Percentiles rank a stretch among this genome's conserved stretches.
phyloP scores from a whole-genome alignment of 306 rosid species.

The Astragalus membranaceus region DNA sequence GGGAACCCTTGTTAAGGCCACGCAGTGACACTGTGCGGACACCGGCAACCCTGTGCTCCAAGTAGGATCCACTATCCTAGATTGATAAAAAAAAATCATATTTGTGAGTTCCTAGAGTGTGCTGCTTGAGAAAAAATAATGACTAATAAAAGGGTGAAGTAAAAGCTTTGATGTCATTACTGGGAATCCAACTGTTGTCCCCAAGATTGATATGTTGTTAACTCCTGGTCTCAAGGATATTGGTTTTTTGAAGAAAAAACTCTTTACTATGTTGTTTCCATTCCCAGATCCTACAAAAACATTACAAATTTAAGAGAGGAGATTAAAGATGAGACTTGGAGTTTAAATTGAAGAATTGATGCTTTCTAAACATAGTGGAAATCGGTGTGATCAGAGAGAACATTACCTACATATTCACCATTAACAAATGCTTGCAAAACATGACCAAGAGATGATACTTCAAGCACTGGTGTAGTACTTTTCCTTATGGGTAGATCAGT shows the following conservation, averaged over 20 bases:
- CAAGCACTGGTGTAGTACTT: background rate
- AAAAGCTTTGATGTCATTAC: background rate
- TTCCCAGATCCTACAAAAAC: constrained; percentile 1
- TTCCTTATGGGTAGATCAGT: background rate
- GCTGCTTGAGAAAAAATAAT: background rate
- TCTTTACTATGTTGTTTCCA: background rate
- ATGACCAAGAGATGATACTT: constrained; percentile 8
- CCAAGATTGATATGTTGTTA: constrained; percentile 10
- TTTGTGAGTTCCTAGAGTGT: background rate
- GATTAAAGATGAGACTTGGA: background rate
- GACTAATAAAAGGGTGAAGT: background rate
- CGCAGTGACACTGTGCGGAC: background rate
- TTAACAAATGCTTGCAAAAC: constrained; percentile 18
- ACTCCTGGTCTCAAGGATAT: constrained; percentile 11
- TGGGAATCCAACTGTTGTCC: constrained; percentile 18
- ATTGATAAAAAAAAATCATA: background rate
- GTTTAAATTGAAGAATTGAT: background rate
- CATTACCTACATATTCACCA: constrained; percentile 14
- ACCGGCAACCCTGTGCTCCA: constrained; percentile 12
- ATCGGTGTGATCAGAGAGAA: background rate
- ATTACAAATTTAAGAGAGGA: background rate
- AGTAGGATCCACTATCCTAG: constrained; percentile 13
- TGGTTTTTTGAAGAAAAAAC: background rate
- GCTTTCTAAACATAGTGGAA: background rate
- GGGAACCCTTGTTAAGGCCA: constrained; percentile 2